A percentile compares a stretch with the other conserved stretches of the same genome.
Conservation (phyloP, 768 basidiomycete species). For the Tylopilus felleus region DNA sequence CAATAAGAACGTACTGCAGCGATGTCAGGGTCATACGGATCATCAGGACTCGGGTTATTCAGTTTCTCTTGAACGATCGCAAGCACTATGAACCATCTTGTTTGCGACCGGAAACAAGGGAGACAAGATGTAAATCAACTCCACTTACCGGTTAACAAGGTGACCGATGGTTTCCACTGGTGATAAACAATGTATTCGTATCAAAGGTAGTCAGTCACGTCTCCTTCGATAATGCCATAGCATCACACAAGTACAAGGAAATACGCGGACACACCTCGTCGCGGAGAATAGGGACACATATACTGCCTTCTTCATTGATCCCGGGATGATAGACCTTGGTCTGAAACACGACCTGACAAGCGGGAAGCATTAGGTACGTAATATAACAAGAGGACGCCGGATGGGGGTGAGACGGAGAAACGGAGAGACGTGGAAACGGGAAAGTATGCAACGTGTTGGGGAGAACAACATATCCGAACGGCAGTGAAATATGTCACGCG, state of each 20-base stretch:
- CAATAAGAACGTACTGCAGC: constrained; percentile 58
- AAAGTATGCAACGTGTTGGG: constrained; percentile 18
- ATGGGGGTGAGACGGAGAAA: background rate
- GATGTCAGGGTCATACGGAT: constrained; percentile 86
- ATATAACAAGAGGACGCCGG: constrained; percentile 1
- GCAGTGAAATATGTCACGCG: constrained; percentile 3
- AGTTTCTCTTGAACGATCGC: constrained; percentile 77
- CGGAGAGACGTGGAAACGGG: background rate
- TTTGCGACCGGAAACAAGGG: constrained; percentile 5
- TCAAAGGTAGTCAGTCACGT: constrained; percentile 5
- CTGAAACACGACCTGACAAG: constrained; percentile 66
- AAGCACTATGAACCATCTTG: constrained; percentile 49
- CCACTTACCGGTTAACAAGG: constrained; percentile 58
- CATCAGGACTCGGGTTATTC: constrained; percentile 84
- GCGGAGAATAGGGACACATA: constrained; percentile 79
- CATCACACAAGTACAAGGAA: background rate
- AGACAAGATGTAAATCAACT: constrained; percentile 9
- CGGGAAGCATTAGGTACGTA: constrained; percentile 18
- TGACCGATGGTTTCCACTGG: constrained; percentile 85
- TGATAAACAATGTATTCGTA: constrained; percentile 6
- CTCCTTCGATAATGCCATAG: background rate
- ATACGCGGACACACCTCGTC: constrained; percentile 59
- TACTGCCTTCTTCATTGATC: constrained; percentile 84
- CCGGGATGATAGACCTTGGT: constrained; percentile 92
- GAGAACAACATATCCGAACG: constrained; percentile 1